phyloP scores from a whole-genome alignment of 352 stramenopile genomes.

The Phytophthora citricola region DNA sequence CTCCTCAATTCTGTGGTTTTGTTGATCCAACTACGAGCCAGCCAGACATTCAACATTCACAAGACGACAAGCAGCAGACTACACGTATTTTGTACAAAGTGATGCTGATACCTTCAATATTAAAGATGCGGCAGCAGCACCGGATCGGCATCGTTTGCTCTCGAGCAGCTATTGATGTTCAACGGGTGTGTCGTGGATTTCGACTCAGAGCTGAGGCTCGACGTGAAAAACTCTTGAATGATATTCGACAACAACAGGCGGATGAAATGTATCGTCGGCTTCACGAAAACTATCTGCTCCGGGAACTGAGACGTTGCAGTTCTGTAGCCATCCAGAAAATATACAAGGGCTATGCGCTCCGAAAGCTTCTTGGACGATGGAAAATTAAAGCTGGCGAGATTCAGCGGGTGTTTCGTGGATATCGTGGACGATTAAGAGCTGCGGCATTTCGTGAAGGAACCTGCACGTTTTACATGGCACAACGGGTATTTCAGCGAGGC shows the following conservation, averaged over 20 bases:
- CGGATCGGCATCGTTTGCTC: slow-evolving; percentile 22
- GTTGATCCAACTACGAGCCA: slow-evolving; percentile 30
- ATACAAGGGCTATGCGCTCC: slow-evolving; percentile 54
- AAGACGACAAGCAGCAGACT: background rate
- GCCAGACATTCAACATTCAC: background rate
- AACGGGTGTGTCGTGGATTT: slow-evolving; percentile 67
- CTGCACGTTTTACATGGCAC: slow-evolving; percentile 73
- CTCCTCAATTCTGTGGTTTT: slow-evolving; percentile 55
- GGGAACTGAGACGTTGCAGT: slow-evolving; percentile 53
- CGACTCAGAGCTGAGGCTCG: slow-evolving; percentile 56
- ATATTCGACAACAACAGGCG: slow-evolving; percentile 59
- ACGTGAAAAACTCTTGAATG: slow-evolving; percentile 46
- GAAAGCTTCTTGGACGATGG: slow-evolving; percentile 43
- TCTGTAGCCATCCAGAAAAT: slow-evolving; percentile 63
- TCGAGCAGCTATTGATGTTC: slow-evolving; percentile 47
- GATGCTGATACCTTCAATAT: slow-evolving; percentile 50
- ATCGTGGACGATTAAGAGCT: slow-evolving; percentile 57
- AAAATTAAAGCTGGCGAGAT: slow-evolving; percentile 42
- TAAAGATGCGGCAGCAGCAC: slow-evolving; percentile 51
- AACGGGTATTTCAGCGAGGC: slow-evolving; percentile 70
- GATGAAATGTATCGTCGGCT: slow-evolving; percentile 46
- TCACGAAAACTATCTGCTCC: slow-evolving; percentile 45
- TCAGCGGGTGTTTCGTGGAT: slow-evolving; percentile 64
- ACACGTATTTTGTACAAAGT: slow-evolving; percentile 30
- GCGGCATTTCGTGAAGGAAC: slow-evolving; percentile 70